Evolutionary conservation across 208 protist species (phyloP).

Genomic region (Trypanosoma vivax): DNA sequence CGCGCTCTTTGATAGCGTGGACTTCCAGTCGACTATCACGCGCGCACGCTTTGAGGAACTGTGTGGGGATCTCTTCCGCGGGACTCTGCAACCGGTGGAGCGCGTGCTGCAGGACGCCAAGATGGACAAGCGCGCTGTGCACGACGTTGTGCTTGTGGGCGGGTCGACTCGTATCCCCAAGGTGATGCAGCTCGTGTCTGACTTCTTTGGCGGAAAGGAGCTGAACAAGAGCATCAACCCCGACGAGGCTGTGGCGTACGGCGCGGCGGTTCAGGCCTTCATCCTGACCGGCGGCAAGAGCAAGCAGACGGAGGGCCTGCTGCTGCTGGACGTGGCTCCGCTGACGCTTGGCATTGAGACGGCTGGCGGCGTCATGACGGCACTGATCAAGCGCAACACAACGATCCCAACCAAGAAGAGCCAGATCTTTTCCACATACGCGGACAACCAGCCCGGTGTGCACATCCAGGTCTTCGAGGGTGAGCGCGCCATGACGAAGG

Average conservation of each 20-base stretch:
- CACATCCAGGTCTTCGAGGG: constrained; percentile 92
- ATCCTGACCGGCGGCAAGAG: constrained; percentile 81
- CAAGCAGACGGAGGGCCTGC: constrained; percentile 69
- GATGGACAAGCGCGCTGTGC: constrained; percentile 79
- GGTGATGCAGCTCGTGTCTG: constrained; percentile 92
- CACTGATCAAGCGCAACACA: constrained; percentile 82
- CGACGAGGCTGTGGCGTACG: constrained; percentile 91
- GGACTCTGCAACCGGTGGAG: constrained; percentile 68
- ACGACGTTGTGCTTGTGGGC: constrained; percentile 95
- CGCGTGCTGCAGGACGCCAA: constrained; percentile 88
- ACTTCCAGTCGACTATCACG: constrained; percentile 97
- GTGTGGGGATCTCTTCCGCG: constrained; percentile 82
- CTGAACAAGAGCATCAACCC: constrained; percentile 93
- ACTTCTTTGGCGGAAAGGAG: constrained; percentile 94
- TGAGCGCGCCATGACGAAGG: constrained; percentile 82
- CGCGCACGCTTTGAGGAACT: constrained; percentile 98
- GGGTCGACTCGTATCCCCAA: constrained; percentile 98
- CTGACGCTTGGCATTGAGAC: constrained; percentile 93
- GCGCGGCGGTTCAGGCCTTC: constrained; percentile 95
- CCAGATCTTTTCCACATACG: constrained; percentile 84
- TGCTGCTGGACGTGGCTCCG: constrained; percentile 86
- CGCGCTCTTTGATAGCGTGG: constrained; percentile 94
- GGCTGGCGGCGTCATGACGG: constrained; percentile 92
- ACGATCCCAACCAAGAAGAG: constrained; percentile 84
- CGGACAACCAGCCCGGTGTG: constrained; percentile 89